A percentile compares a stretch with the other conserved stretches of the same genome.
Evolutionary conservation across 2,329 filamentous ascomycete genomes (phyloP).

Genomic region (Alternaria novae-zelandiae): DNA sequence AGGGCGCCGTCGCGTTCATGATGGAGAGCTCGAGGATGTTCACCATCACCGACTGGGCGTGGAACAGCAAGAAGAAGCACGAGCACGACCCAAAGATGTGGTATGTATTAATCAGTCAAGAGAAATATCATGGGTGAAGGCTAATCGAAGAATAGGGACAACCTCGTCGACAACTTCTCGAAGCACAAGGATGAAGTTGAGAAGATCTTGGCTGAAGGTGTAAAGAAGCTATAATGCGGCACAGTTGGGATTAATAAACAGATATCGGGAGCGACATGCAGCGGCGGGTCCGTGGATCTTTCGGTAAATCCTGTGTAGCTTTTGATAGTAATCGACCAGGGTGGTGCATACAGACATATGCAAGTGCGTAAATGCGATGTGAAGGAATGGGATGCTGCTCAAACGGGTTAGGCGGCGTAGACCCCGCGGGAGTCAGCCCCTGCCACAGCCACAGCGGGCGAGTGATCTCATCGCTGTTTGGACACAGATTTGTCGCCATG

Average conservation of each 20-base stretch:
- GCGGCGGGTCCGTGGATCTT: neutral
- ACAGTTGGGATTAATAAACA: neutral
- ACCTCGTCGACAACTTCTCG: constrained; percentile 60
- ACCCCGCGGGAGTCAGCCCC: constrained; percentile 12
- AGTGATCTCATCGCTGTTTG: constrained; percentile 18
- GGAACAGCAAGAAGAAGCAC: constrained; percentile 53
- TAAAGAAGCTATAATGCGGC: constrained; percentile 28
- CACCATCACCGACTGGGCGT: constrained; percentile 47
- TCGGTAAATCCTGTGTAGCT: neutral
- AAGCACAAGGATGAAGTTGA: constrained; percentile 56
- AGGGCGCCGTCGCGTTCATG: constrained; percentile 69
- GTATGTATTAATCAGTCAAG: constrained; percentile 27
- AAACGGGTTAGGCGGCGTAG: neutral
- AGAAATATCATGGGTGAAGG: fast-evolving
- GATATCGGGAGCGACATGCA: neutral
- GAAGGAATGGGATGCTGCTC: neutral
- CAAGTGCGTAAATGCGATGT: neutral
- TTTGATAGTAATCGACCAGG: neutral
- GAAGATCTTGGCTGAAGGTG: constrained; percentile 49
- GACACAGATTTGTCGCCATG: constrained; percentile 6
- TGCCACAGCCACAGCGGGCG: constrained; percentile 8
- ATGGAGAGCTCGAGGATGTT: constrained; percentile 59
- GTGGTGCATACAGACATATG: neutral
- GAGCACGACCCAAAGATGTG: constrained; percentile 57
- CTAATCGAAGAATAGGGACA: constrained; percentile 44